These are phyloP conservation scores for Cymodocea nodosa DNA, from an alignment of 116 monocot species.

Conservation along the genomic window DNA sequence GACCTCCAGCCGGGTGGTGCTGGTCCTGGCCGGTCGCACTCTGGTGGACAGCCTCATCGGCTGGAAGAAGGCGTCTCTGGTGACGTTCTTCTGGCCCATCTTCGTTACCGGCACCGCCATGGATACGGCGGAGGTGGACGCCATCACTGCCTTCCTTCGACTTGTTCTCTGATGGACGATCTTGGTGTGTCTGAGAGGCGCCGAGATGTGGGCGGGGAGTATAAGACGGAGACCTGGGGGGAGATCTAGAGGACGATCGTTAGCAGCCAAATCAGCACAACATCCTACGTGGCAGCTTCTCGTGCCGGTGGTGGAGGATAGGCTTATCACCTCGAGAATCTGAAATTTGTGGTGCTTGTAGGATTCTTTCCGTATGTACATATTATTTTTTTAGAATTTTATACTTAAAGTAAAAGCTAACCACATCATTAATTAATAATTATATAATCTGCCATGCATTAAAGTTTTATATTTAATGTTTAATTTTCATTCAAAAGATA, in stretches of 20 bases:
- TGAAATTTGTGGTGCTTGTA: too few species aligned
- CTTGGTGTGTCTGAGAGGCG: neutral
- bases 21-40: too few species aligned
- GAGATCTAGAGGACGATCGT: slow-evolving; percentile 1
- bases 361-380: neutral
- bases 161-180: neutral
- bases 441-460: too few species aligned
- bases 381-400: too few species aligned
- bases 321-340: slow-evolving; percentile 17
- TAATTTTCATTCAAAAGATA: too few species aligned
- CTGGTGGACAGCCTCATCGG: too few species aligned
- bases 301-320: slow-evolving; percentile 11
- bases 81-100: neutral
- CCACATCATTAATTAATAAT: too few species aligned
- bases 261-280: slow-evolving; percentile 16
- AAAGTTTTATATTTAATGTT: too few species aligned
- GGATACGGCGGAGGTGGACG: slow-evolving; percentile 7
- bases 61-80: too few species aligned
- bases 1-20: neutral
- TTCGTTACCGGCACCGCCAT: slow-evolving; percentile 9
- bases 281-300: slow-evolving; percentile 12
- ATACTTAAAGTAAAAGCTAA: too few species aligned
- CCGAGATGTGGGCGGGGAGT: neutral
- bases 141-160: slow-evolving; percentile 7
- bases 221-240: neutral